Evolutionary conservation across 495 filamentous ascomycete species (phyloP), one percentile per base, ranked within the genome.

Genomic region (Penicillium antarcticum): DNA sequence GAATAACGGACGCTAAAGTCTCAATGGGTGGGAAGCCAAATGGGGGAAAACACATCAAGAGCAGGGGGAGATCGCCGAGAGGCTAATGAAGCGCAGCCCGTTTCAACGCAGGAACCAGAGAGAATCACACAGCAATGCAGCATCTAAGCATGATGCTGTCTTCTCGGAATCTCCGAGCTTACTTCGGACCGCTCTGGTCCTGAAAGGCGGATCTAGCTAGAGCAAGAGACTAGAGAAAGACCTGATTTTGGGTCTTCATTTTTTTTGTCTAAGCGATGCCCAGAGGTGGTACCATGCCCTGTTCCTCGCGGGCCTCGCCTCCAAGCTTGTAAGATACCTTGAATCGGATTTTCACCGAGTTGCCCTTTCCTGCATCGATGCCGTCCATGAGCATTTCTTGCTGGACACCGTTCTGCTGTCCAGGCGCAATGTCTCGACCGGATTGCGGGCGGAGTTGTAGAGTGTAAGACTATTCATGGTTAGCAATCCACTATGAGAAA

Each of bases 281-380:
- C 65, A 98, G 80, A 47, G 87, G 78, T n/a, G 85, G 79, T 49
- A 97, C 87, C 77, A 95, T 91, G 14, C 92, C 94, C 70, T 89
- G 89, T 72, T 97, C 91, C 48, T 87, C 80, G 49, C 78, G 83
- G 60, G 78, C 66, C 59, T 85, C 79, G 8, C 65, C 73, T 1
- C 80, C 88, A 3, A 94, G 62, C 62, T 80, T 82, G 69, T 97
- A 97, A 13, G 83, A 80, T 9, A 86, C 86, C 61, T 88, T 87
- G 88, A 91, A 98, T 54, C 94, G 74, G 67, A 98, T 81, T 71
- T 92, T 95, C 52, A 96, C 84, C 44, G 71, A 76, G 40, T 82
- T 83, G 3, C 90, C 92, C 59, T 88, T 85, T 34, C 84, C 86
- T 23, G 58, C 60, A 42, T 84, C 79, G 39, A 91, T 81, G 2